Evolutionary conservation across 208 protist genomes (phyloP).

Genomic region (Histomonas meleagridis): DNA sequence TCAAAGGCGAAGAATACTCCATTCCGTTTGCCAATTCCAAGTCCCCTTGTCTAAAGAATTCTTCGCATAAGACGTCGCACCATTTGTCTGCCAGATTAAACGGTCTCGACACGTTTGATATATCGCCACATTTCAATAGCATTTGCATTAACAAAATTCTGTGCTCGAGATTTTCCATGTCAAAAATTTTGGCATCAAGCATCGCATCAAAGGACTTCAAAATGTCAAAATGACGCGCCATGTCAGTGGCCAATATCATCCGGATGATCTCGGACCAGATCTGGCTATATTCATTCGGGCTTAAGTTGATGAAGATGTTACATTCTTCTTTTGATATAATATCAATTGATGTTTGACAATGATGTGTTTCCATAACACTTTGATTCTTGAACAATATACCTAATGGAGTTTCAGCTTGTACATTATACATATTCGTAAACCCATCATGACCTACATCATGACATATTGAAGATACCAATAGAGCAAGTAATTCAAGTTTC

Average conservation of each 20-base stretch:
- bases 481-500: slow-evolving; percentile 65
- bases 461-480: slow-evolving; percentile 68
- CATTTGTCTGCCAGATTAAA: slow-evolving; percentile 7
- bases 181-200: not conserved
- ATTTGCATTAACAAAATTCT: slow-evolving; percentile 24
- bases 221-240: slow-evolving; percentile 51
- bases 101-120: not conserved
- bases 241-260: slow-evolving; percentile 55
- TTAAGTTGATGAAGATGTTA: slow-evolving; percentile 47
- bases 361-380: slow-evolving; percentile 57
- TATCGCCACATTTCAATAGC: not conserved
- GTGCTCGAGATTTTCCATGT: not conserved
- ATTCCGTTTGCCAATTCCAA: slow-evolving; percentile 20
- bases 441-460: slow-evolving; percentile 90
- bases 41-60: slow-evolving; percentile 34
- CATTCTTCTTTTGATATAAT: slow-evolving; percentile 42
- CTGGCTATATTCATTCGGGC: slow-evolving; percentile 41
- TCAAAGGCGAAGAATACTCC: slow-evolving; percentile 18
- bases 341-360: slow-evolving; percentile 46
- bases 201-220: not conserved
- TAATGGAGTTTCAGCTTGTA: slow-evolving; percentile 68
- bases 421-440: slow-evolving; percentile 81
- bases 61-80: slow-evolving; percentile 9
- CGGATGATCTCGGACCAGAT: slow-evolving; percentile 47
- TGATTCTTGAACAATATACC: slow-evolving; percentile 63